phyloP scores from a whole-genome alignment of 2,329 filamentous ascomycete genomes.

The Aspergillus fructus region DNA sequence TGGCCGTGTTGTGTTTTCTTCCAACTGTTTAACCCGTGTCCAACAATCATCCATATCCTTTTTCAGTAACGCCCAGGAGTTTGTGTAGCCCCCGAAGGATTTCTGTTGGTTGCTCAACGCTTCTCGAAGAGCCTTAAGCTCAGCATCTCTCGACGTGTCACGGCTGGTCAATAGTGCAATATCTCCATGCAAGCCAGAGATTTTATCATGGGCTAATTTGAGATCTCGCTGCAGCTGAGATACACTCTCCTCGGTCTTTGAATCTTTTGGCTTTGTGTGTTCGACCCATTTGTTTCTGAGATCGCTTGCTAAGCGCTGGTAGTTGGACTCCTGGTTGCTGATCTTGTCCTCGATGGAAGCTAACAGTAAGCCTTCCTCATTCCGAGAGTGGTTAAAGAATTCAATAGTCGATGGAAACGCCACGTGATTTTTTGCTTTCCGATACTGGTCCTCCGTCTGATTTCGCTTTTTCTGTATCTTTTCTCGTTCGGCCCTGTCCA shows the following conservation, averaged over 20 bases:
- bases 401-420: constrained; percentile 26
- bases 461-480: constrained; percentile 30
- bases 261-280: neutral
- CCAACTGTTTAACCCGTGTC: neutral
- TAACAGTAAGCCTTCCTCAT: constrained; percentile 22
- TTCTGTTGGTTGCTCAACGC: neutral
- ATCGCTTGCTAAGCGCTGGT: constrained; percentile 15
- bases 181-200: neutral
- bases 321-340: constrained; percentile 15
- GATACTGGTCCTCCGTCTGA: constrained; percentile 38
- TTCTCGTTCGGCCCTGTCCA: constrained; percentile 25
- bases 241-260: constrained; percentile 12
- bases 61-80: neutral
- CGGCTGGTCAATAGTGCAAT: neutral
- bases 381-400: constrained; percentile 19
- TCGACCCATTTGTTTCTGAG: constrained; percentile 13
- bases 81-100: constrained; percentile 1
- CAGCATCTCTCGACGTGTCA: neutral
- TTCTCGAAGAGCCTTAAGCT: constrained; percentile 6
- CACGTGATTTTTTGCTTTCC: constrained; percentile 19
- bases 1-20: neutral
- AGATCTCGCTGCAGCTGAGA: constrained; percentile 16
- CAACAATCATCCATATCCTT: neutral
- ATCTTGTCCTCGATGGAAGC: constrained; percentile 23
- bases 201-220: neutral